Evolutionary conservation across 2,329 filamentous ascomycete species (phyloP).

Genomic region (Helminthosporium solani): DNA sequence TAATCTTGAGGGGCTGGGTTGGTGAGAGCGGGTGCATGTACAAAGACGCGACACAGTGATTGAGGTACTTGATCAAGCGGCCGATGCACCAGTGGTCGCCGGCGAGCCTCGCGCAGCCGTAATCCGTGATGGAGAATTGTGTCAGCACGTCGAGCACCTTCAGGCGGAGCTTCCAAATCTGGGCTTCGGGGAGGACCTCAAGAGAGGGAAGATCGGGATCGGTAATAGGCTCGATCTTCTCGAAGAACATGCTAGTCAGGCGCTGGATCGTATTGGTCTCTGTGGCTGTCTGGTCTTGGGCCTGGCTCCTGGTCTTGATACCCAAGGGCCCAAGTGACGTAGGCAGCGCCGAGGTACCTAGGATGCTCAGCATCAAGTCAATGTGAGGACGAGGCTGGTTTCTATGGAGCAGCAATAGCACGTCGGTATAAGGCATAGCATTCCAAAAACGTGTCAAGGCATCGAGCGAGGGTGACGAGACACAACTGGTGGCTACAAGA

Average conservation of each 20-base stretch:
- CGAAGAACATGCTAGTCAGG: slow-evolving; percentile 63
- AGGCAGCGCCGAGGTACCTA: slow-evolving; percentile 65
- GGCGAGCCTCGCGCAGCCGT: slow-evolving; percentile 66
- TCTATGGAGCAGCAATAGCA: slow-evolving; percentile 66
- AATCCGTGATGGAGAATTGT: slow-evolving; percentile 60
- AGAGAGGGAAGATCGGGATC: slow-evolving; percentile 28
- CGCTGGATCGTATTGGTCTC: slow-evolving; percentile 59
- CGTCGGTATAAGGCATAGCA: slow-evolving; percentile 64
- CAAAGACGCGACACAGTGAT: slow-evolving; percentile 67
- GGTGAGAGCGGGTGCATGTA: slow-evolving; percentile 47
- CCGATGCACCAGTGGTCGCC: slow-evolving; percentile 69
- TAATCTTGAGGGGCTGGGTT: slow-evolving; percentile 45
- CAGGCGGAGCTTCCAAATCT: slow-evolving; percentile 50
- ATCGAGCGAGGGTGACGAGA: slow-evolving; percentile 41
- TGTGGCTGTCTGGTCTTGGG: slow-evolving; percentile 35
- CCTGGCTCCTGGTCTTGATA: slow-evolving; percentile 42
- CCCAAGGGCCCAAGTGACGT: slow-evolving; percentile 67
- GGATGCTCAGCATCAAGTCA: slow-evolving; percentile 62
- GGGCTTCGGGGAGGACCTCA: slow-evolving; percentile 16
- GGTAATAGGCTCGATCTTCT: slow-evolving; percentile 47
- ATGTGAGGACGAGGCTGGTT: slow-evolving; percentile 67
- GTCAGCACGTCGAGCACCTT: slow-evolving; percentile 50
- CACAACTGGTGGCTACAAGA: slow-evolving; percentile 61
- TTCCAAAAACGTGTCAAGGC: slow-evolving; percentile 63
- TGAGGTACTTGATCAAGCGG: slow-evolving; percentile 71